These are phyloP conservation scores for Gentiana straminea DNA, from an alignment of 257 asterid species.

Conservation along the genomic window DNA sequence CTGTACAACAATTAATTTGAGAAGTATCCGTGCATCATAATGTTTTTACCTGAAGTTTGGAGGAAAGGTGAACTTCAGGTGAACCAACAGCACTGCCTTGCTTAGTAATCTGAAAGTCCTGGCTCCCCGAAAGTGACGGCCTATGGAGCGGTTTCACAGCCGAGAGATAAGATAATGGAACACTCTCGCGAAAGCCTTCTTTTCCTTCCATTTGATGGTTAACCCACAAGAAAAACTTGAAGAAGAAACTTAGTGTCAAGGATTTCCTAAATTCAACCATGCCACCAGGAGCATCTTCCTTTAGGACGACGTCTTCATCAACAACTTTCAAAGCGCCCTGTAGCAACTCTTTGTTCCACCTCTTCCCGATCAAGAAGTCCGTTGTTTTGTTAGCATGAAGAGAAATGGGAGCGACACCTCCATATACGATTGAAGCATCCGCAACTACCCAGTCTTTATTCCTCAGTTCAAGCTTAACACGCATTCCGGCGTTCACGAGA, in stretches of 20 bases:
- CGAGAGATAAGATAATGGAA: slow-evolving; percentile 62
- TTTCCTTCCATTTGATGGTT: slow-evolving; percentile 65
- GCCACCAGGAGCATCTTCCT: slow-evolving; percentile 92
- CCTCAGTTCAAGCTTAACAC: slow-evolving; percentile 50
- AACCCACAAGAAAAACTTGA: slow-evolving; percentile 88
- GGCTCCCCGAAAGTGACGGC: slow-evolving; percentile 53
- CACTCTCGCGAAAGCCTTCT: slow-evolving; percentile 31
- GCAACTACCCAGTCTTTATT: slow-evolving; percentile 58
- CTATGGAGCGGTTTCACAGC: slow-evolving; percentile 55
- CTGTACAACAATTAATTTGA: too few species aligned
- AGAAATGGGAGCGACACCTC: slow-evolving; percentile 91
- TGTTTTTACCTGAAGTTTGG: slow-evolving; percentile 67
- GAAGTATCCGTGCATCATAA: neutral
- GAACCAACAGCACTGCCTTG: slow-evolving; percentile 77
- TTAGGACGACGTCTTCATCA: slow-evolving; percentile 64
- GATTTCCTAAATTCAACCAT: slow-evolving; percentile 92
- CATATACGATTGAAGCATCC: slow-evolving; percentile 69
- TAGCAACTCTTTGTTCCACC: slow-evolving; percentile 60
- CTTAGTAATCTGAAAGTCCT: slow-evolving; percentile 62
- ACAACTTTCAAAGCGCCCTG: slow-evolving; percentile 49
- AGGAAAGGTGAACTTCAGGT: slow-evolving; percentile 87
- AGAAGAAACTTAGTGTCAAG: slow-evolving; percentile 75
- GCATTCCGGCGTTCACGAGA: slow-evolving; percentile 92
- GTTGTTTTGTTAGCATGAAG: slow-evolving; percentile 43
- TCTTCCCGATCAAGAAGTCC: slow-evolving; percentile 54